Conservation (phyloP, 1,284 basidiomycete genomes). For the Farysia itapuensis region DNA sequence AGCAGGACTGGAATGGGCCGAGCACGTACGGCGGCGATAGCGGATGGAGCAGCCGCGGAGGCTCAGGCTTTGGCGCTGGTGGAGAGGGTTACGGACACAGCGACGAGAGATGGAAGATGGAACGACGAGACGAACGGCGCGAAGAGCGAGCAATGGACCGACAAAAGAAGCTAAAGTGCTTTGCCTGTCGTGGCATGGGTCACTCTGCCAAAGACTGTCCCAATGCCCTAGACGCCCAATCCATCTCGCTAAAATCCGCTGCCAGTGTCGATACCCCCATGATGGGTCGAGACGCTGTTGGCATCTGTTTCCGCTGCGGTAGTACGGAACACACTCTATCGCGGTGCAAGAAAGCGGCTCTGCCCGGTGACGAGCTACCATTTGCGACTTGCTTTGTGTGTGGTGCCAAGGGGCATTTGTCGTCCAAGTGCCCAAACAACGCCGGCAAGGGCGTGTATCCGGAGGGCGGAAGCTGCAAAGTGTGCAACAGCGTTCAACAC, state of each 20-base stretch:
- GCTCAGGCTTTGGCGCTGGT: neutral
- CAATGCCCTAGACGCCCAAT: constrained; percentile 38
- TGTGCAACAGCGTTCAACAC: constrained; percentile 81
- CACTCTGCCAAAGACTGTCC: constrained; percentile 82
- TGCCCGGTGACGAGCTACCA: constrained; percentile 66
- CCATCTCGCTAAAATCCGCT: constrained; percentile 15
- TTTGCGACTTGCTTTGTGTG: constrained; percentile 92
- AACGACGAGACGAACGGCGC: constrained; percentile 66
- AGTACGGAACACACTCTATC: constrained; percentile 77
- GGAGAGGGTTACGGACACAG: constrained; percentile 11
- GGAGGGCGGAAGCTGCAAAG: constrained; percentile 88
- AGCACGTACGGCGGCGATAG: constrained; percentile 10
- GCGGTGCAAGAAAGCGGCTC: constrained; percentile 71
- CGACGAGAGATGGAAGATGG: constrained; percentile 33
- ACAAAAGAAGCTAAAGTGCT: constrained; percentile 71
- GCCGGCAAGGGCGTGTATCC: constrained; percentile 80
- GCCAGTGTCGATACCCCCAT: constrained; percentile 13
- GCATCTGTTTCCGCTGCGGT: constrained; percentile 70
- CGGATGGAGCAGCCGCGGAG: constrained; percentile 18
- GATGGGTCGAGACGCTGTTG: constrained; percentile 58
- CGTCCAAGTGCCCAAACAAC: constrained; percentile 78
- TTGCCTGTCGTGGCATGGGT: constrained; percentile 81
- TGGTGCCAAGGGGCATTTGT: constrained; percentile 72
- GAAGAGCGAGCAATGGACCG: constrained; percentile 70
- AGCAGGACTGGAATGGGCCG: constrained; percentile 7